Evolutionary conservation across 352 stramenopile species (phyloP).

Genomic region (Phytophthora sansomeana): DNA sequence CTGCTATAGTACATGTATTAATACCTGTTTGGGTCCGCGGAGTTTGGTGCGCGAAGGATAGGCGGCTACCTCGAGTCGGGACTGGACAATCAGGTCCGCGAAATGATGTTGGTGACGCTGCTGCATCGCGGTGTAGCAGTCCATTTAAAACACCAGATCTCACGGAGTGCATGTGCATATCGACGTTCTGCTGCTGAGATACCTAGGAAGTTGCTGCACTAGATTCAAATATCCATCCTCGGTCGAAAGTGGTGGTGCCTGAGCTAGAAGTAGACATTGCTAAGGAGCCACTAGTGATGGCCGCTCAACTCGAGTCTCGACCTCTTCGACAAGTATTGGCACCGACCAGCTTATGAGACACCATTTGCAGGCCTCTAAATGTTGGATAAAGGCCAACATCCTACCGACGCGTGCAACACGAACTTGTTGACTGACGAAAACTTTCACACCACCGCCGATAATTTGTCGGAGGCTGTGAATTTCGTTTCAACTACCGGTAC

Average conservation of each 20-base stretch:
- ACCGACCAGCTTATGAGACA: conserved; percentile 21
- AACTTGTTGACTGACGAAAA: conserved; percentile 23
- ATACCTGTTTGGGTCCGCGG: not conserved
- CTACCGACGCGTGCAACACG: conserved; percentile 4
- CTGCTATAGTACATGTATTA: not conserved
- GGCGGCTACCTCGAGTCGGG: not conserved
- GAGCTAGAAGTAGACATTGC: no score
- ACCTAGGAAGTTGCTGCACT: no score
- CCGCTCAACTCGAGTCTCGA: not conserved
- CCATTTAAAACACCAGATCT: not conserved
- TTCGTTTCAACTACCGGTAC: conserved; percentile 1
- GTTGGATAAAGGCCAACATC: conserved; percentile 20
- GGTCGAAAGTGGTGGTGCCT: no score
- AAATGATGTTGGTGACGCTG: conserved; percentile 6
- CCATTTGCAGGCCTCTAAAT: not conserved
- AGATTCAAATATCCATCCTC: no score
- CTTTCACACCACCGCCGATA: conserved; percentile 19
- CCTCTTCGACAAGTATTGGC: not conserved
- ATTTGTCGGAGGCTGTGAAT: not conserved
- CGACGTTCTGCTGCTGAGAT: not conserved
- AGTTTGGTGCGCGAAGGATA: no score
- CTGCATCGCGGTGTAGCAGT: conserved; percentile 2
- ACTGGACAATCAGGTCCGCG: conserved; percentile 8
- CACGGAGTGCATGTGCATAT: not conserved
- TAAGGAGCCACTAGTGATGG: no score